Percentiles rank a stretch among this genome's conserved stretches.
phyloP scores from a whole-genome alignment of 1,284 basidiomycete species.

The Marasmius tenuissimus region DNA sequence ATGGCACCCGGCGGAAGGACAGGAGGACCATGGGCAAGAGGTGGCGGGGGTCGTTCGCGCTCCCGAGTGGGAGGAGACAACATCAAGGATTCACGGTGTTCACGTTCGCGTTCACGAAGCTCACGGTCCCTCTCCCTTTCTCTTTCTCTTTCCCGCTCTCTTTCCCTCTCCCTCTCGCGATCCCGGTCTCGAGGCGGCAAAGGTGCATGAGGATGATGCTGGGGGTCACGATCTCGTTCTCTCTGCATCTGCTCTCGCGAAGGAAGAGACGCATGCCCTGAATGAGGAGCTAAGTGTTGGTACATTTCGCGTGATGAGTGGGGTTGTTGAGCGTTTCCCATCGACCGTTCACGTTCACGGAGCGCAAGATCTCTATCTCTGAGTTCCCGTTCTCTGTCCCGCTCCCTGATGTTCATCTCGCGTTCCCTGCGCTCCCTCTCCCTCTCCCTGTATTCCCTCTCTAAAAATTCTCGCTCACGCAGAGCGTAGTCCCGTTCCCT shows the following conservation, averaged over 20 bases:
- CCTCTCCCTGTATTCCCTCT: neutral
- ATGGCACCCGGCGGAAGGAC: neutral
- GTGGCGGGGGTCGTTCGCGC: neutral
- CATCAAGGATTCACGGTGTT: neutral
- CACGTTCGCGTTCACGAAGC: neutral
- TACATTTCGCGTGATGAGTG: neutral
- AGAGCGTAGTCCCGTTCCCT: slow-evolving; percentile 10
- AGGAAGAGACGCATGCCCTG: neutral
- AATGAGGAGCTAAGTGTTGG: neutral
- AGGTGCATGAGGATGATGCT: neutral
- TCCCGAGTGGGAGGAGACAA: neutral
- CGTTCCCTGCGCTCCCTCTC: neutral
- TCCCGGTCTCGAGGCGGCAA: neutral
- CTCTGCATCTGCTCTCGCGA: slow-evolving; percentile 1
- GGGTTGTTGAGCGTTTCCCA: neutral
- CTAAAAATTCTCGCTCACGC: slow-evolving; percentile 11
- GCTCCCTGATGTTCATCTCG: slow-evolving; percentile 12
- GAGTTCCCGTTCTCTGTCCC: slow-evolving; percentile 18
- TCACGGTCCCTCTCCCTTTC: neutral
- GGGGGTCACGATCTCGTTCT: slow-evolving; percentile 1
- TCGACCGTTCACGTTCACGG: slow-evolving; percentile 15
- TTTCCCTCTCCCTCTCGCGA: slow-evolving; percentile 1
- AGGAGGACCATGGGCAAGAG: neutral
- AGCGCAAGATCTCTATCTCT: too few species aligned
- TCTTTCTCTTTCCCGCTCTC: slow-evolving; percentile 15